These are phyloP conservation scores for Candida frijolesensis DNA, from an alignment of 1,139 yeast species.

Conservation along the genomic window DNA sequence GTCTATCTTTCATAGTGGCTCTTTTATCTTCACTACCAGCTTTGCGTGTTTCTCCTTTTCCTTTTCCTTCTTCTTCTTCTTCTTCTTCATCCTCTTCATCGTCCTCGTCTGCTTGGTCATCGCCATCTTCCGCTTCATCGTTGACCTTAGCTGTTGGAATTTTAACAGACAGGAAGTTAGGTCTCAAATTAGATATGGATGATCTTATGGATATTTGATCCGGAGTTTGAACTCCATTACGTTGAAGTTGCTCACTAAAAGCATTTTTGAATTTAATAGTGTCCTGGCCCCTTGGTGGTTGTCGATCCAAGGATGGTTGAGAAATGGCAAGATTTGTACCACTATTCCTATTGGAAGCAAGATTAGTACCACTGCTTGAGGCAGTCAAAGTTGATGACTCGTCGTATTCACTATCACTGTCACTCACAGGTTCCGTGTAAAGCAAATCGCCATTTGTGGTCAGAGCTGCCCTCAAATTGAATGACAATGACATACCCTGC, in stretches of 20 bases:
- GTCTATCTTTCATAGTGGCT: constrained; percentile 14
- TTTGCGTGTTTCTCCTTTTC: no score
- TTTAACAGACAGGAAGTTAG: constrained; percentile 77
- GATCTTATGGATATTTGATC: constrained; percentile 36
- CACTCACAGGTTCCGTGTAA: constrained; percentile 26
- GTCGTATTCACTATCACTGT: constrained; percentile 33
- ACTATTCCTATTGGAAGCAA: neutral
- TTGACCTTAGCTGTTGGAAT: constrained; percentile 73
- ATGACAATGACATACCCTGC: constrained; percentile 67
- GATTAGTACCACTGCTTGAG: neutral
- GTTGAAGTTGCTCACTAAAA: constrained; percentile 8
- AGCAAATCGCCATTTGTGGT: constrained; percentile 28
- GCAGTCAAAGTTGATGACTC: constrained; percentile 9
- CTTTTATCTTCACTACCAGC: neutral
- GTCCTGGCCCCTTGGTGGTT: constrained; percentile 3
- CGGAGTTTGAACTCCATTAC: constrained; percentile 12
- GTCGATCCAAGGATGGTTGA: neutral
- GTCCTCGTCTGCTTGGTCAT: constrained; percentile 26
- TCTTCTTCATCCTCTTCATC: constrained; percentile 17
- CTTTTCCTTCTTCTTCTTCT: constrained; percentile 14
- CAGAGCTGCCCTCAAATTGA: constrained; percentile 60
- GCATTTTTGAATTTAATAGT: constrained; percentile 6
- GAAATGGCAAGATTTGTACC: constrained; percentile 1
- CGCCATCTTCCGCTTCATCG: constrained; percentile 53
- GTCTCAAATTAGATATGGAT: constrained; percentile 47